phyloP scores from a whole-genome alignment of 345 rosid genomes.

The Garcia nutans region DNA sequence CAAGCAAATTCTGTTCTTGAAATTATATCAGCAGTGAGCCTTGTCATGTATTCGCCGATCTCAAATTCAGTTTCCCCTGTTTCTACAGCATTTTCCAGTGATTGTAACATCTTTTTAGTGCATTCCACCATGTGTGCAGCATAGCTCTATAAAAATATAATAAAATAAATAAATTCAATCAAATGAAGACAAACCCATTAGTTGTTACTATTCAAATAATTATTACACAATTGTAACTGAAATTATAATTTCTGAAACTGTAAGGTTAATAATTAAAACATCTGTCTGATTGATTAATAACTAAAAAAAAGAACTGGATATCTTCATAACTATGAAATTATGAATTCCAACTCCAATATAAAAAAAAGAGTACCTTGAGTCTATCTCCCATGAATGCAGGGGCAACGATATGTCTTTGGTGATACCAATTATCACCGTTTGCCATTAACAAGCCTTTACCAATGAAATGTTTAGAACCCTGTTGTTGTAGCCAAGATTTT shows the following conservation, averaged over 20 bases:
- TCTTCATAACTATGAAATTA: background rate
- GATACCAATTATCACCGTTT: constrained; percentile 60
- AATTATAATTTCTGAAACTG: too few species aligned
- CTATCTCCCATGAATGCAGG: constrained; percentile 36
- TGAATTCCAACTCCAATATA: background rate
- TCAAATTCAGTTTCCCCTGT: constrained; percentile 69
- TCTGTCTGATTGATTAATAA: too few species aligned
- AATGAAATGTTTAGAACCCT: constrained; percentile 81
- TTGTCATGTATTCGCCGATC: constrained; percentile 71
- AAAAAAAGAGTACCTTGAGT: constrained; percentile 20
- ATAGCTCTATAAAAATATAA: constrained; percentile 45
- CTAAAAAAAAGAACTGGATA: too few species aligned
- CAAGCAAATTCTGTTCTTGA: constrained; percentile 82
- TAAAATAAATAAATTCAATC: too few species aligned
- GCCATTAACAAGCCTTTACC: constrained; percentile 84
- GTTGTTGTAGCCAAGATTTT: constrained; percentile 88
- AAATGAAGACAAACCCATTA: too few species aligned
- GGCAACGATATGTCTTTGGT: constrained; percentile 34
- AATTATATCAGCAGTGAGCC: constrained; percentile 80
- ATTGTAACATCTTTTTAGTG: constrained; percentile 57
- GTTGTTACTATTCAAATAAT: too few species aligned
- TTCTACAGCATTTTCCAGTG: constrained; percentile 43
- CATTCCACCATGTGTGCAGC: constrained; percentile 83
- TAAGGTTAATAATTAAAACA: background rate
- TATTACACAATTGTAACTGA: too few species aligned